These are phyloP conservation scores for Colletotrichum musae DNA, from an alignment of 2,329 filamentous ascomycete genomes.

Conservation along the genomic window DNA sequence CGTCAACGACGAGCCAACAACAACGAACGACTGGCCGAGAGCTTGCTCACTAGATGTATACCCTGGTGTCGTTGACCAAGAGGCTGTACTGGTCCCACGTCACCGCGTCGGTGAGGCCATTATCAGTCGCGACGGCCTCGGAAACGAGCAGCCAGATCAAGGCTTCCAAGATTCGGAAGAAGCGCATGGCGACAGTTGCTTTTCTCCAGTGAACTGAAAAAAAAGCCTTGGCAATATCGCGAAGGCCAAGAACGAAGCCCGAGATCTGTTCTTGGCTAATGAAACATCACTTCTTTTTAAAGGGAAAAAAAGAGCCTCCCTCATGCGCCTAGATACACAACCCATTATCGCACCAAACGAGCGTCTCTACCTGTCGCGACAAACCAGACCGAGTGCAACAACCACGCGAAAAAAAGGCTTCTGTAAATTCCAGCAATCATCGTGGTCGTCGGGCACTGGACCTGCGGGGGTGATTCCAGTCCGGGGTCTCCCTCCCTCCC, in stretches of 20 bases:
- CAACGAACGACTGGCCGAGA: no score
- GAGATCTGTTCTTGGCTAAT: neutral
- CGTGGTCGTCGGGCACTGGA: conserved; percentile 2
- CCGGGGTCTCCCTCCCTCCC: no score
- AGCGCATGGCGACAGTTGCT: conserved; percentile 5
- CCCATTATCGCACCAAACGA: no score
- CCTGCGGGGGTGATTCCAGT: conserved; percentile 26
- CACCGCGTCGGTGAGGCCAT: conserved; percentile 62
- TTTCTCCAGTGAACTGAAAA: neutral
- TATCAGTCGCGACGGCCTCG: conserved; percentile 51
- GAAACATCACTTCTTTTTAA: conserved; percentile 8
- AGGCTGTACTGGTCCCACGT: conserved; percentile 83
- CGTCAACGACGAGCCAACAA: conserved; percentile 70
- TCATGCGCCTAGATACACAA: neutral
- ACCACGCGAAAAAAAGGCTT: neutral
- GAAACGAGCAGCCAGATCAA: conserved; percentile 39
- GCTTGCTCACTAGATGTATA: conserved; percentile 22
- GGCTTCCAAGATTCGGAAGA: conserved; percentile 13
- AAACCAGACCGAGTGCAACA: conserved; percentile 31
- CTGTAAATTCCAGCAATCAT: conserved; percentile 35
- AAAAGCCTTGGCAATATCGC: conserved; percentile 12
- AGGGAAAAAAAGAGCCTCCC: conserved; percentile 3
- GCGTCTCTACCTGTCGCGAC: conserved; percentile 2
- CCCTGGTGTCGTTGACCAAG: conserved; percentile 71
- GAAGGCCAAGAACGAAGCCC: neutral